phyloP scores from a whole-genome alignment of 2,329 filamentous ascomycete species.

The Hypoxylon sp. region DNA sequence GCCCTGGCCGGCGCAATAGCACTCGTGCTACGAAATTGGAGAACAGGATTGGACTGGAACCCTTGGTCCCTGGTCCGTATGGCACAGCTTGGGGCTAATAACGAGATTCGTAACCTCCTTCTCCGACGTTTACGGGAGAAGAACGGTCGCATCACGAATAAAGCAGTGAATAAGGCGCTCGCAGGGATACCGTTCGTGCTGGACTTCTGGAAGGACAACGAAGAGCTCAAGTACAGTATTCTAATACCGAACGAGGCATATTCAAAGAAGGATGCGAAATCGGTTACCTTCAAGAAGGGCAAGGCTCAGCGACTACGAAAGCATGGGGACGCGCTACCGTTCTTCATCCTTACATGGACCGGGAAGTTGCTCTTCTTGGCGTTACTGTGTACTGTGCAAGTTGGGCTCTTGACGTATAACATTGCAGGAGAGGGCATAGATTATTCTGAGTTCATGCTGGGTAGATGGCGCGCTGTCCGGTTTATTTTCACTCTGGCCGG shows the following conservation, averaged over 20 bases:
- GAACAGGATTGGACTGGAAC: conserved; percentile 50
- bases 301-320: not conserved
- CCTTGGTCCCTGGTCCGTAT: conserved; percentile 53
- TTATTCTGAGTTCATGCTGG: conserved; percentile 41
- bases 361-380: conserved; percentile 40
- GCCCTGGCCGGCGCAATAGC: conserved; percentile 43
- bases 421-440: conserved; percentile 38
- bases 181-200: conserved; percentile 35
- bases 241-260: conserved; percentile 32
- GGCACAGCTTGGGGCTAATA: conserved; percentile 45
- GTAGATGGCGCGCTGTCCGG: conserved; percentile 47
- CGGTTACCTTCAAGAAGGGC: conserved; percentile 4
- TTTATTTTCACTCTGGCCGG: conserved; percentile 49
- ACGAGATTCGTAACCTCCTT: conserved; percentile 39
- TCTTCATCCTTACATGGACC: conserved; percentile 41
- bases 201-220: conserved; percentile 35
- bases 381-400: conserved; percentile 34
- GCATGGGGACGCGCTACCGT: conserved; percentile 33
- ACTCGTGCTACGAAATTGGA: conserved; percentile 44
- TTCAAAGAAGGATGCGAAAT: conserved; percentile 20
- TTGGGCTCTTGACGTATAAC: conserved; percentile 41
- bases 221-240: conserved; percentile 36
- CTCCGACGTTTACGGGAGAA: conserved; percentile 30
- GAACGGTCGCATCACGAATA: conserved; percentile 28
- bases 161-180: conserved; percentile 39